These are phyloP conservation scores for Wickerhamiella azyma DNA, from an alignment of 805 yeast genomes.

Conservation along the genomic window DNA sequence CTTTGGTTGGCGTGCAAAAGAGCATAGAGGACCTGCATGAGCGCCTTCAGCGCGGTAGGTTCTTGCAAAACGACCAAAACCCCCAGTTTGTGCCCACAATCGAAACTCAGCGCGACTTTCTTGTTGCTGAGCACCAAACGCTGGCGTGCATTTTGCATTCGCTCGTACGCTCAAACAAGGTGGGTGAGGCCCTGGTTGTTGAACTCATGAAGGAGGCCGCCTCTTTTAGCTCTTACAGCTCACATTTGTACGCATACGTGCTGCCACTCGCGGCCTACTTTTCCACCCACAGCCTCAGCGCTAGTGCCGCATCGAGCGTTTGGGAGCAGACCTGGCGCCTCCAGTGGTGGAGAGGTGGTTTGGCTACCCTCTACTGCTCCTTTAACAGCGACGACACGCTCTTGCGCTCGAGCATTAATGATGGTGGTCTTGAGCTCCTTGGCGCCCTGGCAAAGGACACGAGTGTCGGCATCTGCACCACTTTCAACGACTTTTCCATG, in stretches of 20 bases:
- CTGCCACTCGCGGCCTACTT: conserved; percentile 33
- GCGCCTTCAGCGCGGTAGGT: conserved; percentile 38
- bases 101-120: conserved; percentile 45
- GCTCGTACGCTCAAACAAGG: conserved; percentile 29
- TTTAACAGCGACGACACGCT: conserved; percentile 11
- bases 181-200: conserved; percentile 27
- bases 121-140: conserved; percentile 54
- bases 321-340: conserved; percentile 18
- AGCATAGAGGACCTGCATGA: conserved; percentile 38
- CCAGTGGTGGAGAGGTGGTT: conserved; percentile 20
- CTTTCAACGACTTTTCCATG: conserved; percentile 18
- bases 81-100: conserved; percentile 36
- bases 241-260: conserved; percentile 42
- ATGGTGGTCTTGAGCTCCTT: conserved; percentile 29
- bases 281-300: not conserved
- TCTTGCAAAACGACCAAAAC: conserved; percentile 34
- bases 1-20: conserved; percentile 46
- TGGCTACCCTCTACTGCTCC: conserved; percentile 16
- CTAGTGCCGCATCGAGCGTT: not conserved
- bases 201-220: conserved; percentile 35
- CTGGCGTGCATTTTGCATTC: conserved; percentile 54
- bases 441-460: conserved; percentile 26
- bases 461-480: conserved; percentile 10
- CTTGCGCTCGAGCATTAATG: conserved; percentile 22
- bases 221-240: conserved; percentile 44